Base-by-base conservation (phyloP, 169 alveolate genomes). In the Plasmodium vivax region DNA sequence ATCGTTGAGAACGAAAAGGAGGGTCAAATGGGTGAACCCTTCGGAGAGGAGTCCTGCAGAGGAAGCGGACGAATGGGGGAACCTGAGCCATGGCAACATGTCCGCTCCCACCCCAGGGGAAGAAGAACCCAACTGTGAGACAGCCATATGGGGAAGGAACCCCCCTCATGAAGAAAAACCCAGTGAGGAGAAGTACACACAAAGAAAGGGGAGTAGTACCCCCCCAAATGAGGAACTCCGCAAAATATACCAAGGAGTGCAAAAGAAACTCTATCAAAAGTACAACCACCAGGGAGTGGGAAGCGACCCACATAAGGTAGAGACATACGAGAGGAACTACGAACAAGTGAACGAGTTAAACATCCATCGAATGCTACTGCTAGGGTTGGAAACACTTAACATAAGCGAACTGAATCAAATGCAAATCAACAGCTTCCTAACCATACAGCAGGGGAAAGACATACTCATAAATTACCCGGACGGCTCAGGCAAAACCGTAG, bases 401-500 rank as follows among this genome's bases (percentile, higher is more conserved):
- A 93, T 96, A 84, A 19, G 58, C n/a, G 90, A 94, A 38, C 58
- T 96, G 72, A 96, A 93, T 68, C 73, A 92, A 36, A 82, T 95
- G 54, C 97, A 96, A 79, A 92, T 94, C 23, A 93, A 95, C 58
- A 51, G 95, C 10, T 96, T 88, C 23, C 58, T 96, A 62, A 94
- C 97, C 30, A 95, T 96, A 27, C 95, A 94, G n/a, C 87, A 96
- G 80, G 97, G 97, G 41, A 96, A 94, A 93, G 97, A 96, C 81
- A 95, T 91, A 0, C 82, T 95, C 5, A 75, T 96, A 47, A 96
- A 96, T 75, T 68, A 36, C 41, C 93, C 75, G 41, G 75, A 77
- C 83, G 97, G 97, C 38, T 83, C 96, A 27, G 97, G 97, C 0
- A 96, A 96, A 95, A 96, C 97, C 1, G 62, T 96, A 56, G 97